Base-by-base conservation (phyloP, 179 eudicot species). In the Vitellaria paradoxa region DNA sequence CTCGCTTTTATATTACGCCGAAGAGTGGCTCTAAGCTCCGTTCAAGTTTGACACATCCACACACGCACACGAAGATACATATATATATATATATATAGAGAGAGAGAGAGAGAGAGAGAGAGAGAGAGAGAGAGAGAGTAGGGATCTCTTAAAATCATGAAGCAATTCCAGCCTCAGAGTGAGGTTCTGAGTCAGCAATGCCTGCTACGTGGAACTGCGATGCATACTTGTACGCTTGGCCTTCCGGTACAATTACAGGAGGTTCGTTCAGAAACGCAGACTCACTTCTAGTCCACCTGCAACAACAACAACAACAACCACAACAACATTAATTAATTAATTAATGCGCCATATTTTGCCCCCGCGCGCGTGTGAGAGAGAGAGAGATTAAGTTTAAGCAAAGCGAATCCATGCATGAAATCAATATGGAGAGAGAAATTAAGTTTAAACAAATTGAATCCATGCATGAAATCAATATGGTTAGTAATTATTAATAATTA, bases 221-320 rank as follows among this genome's bases (percentile, higher is more conserved):
- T 6, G 83, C 85, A 63, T 92, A 93, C 74, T 86, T 89, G 52
- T 82, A 63, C 20, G 57, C 70, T 0, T 92, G 76, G 40, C 86
- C 89, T 67, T 87, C 89, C 47, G 83, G 71, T 79, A 14, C 79
- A 56, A 85, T 87, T 65, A 91, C 96, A 9, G 97, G 98, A 37
- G 92, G 90, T 61, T 94, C 97, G 50, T 94, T 92, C 13, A 94
- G 84, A 82, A 89, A 91, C 53, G 98, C 97, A 86, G 85, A 94
- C 20, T 79, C 88, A 75, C 91, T 88, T 56, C 91, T 88, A 21
- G 87, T 84, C 98, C 98, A 91, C 96, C 97, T 93, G 77, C 78
- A 42, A 42, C 45, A 42, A 42, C 45, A 42, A 42, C 45, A 74
- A 13, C 78, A 42, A 42, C 45, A 42, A 42, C 45, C 1, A 42